Evolutionary conservation across 345 rosid species (phyloP).

Genomic region (Isatis tinctoria): DNA sequence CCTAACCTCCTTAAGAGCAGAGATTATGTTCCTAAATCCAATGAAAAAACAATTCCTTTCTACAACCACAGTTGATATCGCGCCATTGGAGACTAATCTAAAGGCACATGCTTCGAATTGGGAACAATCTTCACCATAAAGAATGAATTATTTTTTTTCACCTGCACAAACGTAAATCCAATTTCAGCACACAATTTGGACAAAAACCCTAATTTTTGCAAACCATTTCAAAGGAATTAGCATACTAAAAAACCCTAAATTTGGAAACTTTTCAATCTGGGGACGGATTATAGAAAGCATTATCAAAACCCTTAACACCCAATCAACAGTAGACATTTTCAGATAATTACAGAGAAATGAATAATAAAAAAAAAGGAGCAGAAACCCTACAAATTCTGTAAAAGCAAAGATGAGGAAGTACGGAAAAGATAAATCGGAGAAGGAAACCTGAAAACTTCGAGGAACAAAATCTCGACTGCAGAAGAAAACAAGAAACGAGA

Average conservation of each 20-base stretch:
- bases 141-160: neutral
- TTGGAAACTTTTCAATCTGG: neutral
- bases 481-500: conserved; percentile 36
- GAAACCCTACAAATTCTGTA: conserved; percentile 19
- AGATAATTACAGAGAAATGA: neutral
- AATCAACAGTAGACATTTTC: neutral
- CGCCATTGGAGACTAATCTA: neutral
- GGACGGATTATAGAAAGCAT: neutral
- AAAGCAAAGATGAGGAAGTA: neutral
- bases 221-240: neutral
- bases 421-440: conserved; percentile 18
- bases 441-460: conserved; percentile 21
- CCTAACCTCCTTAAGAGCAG: conserved; percentile 16
- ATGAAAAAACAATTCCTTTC: neutral
- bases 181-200: conserved; percentile 5
- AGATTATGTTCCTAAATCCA: too few relatives aligned
- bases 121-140: neutral
- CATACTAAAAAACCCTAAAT: conserved; percentile 7
- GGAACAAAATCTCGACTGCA: conserved; percentile 3
- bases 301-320: neutral
- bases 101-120: conserved; percentile 16
- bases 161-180: conserved; percentile 19
- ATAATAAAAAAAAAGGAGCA: neutral
- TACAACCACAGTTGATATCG: neutral
- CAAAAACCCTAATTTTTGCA: conserved; percentile 10